Evolutionary conservation across 2,329 filamentous ascomycete genomes (phyloP).

Genomic region (Fusarium sp.): DNA sequence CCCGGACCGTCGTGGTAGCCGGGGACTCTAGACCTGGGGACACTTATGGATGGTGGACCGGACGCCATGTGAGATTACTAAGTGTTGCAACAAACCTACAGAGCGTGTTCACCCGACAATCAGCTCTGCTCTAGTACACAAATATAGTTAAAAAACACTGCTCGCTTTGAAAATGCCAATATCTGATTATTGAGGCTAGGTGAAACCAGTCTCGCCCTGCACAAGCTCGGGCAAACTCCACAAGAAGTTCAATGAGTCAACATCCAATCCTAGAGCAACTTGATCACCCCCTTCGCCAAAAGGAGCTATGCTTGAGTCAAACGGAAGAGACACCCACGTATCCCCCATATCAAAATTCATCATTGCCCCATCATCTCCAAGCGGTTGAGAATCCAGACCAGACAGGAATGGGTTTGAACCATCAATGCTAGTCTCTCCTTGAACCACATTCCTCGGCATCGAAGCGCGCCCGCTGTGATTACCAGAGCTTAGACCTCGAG

Average conservation of each 20-base stretch:
- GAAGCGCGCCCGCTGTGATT: neutral
- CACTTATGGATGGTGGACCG: neutral
- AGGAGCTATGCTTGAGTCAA: conserved; percentile 20
- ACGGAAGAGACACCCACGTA: conserved; percentile 17
- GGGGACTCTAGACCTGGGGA: neutral
- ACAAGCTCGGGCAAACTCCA: conserved; percentile 24
- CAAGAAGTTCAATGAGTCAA: conserved; percentile 23
- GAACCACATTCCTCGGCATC: neutral
- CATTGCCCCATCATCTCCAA: neutral
- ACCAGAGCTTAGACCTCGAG: neutral
- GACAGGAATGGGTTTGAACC: neutral
- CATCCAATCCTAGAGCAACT: conserved; percentile 8
- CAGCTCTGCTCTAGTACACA: neutral
- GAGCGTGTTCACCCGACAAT: accelerated
- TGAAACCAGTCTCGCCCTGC: neutral
- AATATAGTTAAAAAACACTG: neutral
- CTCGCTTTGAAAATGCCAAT: neutral
- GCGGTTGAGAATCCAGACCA: neutral
- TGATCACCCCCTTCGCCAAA: conserved; percentile 18
- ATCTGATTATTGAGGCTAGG: neutral
- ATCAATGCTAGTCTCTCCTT: neutral
- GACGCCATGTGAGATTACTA: neutral
- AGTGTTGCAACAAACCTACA: neutral
- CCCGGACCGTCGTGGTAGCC: neutral
- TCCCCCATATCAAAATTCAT: conserved; percentile 5